phyloP scores from a whole-genome alignment of 2,329 filamentous ascomycete genomes.

The Dactylonectria estremocensis region DNA sequence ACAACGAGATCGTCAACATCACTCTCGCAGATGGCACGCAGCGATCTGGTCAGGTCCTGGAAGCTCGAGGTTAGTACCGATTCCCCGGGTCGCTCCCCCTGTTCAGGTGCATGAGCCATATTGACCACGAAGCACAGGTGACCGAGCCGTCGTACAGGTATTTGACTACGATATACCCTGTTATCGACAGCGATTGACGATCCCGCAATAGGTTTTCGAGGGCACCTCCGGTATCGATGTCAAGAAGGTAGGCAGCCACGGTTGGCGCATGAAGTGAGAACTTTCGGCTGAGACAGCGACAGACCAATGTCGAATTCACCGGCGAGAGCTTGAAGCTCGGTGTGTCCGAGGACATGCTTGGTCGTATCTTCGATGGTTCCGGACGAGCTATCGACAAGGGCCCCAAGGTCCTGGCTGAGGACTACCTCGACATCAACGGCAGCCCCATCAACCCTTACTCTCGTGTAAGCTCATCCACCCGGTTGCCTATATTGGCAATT shows the following conservation, averaged over 20 bases:
- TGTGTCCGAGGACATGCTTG: constrained; percentile 99
- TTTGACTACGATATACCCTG: constrained; percentile 39
- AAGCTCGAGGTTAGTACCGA: constrained; percentile 85
- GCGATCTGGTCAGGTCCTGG: constrained; percentile 94
- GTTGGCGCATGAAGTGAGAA: constrained; percentile 19
- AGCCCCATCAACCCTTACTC: constrained; percentile 99
- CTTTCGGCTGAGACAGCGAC: constrained; percentile 47
- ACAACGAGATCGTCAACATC: constrained; percentile 97
- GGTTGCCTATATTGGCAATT: background rate
- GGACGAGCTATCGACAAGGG: constrained; percentile 99
- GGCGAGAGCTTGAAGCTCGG: constrained; percentile 98
- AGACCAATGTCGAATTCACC: constrained; percentile 98
- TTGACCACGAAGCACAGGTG: constrained; percentile 70
- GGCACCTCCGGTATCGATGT: constrained; percentile 98
- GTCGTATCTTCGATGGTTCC: constrained; percentile 98
- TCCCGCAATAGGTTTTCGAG: constrained; percentile 84
- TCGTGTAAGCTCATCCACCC: constrained; percentile 72
- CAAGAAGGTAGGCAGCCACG: constrained; percentile 81
- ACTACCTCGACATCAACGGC: constrained; percentile 99
- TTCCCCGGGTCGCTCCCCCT: constrained; percentile 22
- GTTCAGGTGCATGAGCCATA: constrained; percentile 30
- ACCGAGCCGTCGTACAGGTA: constrained; percentile 96
- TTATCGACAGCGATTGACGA: constrained; percentile 43
- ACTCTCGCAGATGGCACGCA: constrained; percentile 96
- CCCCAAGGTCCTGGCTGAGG: constrained; percentile 96